These are phyloP conservation scores for Trichophyton benhamiae DNA, from an alignment of 2,329 filamentous ascomycete genomes.

Conservation along the genomic window DNA sequence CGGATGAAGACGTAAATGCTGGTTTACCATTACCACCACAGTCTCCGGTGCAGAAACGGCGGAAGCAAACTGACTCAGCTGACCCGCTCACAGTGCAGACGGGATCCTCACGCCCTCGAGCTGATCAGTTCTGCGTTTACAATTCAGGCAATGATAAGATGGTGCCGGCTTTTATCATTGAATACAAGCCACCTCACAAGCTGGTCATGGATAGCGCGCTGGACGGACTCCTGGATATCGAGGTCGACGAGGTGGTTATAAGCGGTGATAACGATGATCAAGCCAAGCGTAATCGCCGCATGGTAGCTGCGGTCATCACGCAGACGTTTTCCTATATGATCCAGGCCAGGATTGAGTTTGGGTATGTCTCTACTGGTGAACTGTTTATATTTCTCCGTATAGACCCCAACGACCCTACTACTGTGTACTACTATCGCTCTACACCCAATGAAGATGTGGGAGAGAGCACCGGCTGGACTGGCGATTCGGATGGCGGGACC, in stretches of 20 bases:
- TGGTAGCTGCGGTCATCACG: constrained; percentile 34
- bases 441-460: constrained; percentile 23
- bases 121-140: constrained; percentile 27
- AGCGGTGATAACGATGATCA: constrained; percentile 19
- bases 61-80: background rate
- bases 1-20: background rate
- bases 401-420: constrained; percentile 18
- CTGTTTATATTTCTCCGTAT: constrained; percentile 35
- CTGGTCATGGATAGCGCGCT: constrained; percentile 33
- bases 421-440: constrained; percentile 24
- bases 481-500: background rate
- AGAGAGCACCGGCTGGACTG: constrained; percentile 14
- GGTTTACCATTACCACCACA: background rate
- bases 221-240: constrained; percentile 31
- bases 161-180: constrained; percentile 22
- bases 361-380: constrained; percentile 34
- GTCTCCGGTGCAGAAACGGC: constrained; percentile 2
- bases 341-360: constrained; percentile 33
- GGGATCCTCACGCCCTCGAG: constrained; percentile 15
- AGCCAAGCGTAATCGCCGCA: constrained; percentile 16
- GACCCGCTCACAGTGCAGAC: background rate
- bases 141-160: constrained; percentile 15
- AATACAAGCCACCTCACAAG: constrained; percentile 41
- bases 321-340: constrained; percentile 43
- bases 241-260: constrained; percentile 29